phyloP scores from a whole-genome alignment of 2,329 filamentous ascomycete genomes.

The Neopestalotiopsis sp. region DNA sequence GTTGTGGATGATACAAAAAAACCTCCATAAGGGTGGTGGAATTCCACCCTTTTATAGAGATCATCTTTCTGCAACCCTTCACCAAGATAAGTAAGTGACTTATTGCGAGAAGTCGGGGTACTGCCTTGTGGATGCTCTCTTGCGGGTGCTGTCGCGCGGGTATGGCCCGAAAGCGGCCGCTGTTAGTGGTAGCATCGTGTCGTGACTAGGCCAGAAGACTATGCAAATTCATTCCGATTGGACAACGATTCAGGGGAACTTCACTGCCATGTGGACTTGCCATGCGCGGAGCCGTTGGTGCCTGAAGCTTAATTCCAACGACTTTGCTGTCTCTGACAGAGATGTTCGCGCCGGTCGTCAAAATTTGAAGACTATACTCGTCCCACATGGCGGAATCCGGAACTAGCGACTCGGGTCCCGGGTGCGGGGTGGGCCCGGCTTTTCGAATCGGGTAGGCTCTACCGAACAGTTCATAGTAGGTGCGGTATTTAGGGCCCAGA shows the following conservation, averaged over 20 bases:
- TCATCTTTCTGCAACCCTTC: neutral
- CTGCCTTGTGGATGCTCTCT: neutral
- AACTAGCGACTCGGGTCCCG: neutral
- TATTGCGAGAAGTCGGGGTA: neutral
- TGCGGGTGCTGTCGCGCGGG: neutral
- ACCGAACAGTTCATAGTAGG: neutral
- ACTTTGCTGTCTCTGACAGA: neutral
- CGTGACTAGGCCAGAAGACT: neutral
- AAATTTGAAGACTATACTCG: neutral
- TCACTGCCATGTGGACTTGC: neutral
- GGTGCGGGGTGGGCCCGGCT: neutral
- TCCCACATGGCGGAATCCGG: neutral
- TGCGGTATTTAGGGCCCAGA: neutral
- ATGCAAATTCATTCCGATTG: constrained; percentile 3
- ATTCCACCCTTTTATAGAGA: neutral
- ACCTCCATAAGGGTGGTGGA: neutral
- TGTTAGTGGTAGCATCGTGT: neutral
- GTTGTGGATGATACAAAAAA: neutral
- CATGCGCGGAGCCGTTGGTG: constrained; percentile 3
- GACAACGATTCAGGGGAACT: constrained; percentile 9
- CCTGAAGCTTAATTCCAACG: constrained; percentile 4
- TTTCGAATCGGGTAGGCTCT: neutral
- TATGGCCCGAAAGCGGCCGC: neutral
- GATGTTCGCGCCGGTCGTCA: neutral
- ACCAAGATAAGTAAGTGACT: neutral